Evolutionary conservation across 2,329 filamentous ascomycete species (phyloP).

Genomic region (Chalaropsis ovoidea): DNA sequence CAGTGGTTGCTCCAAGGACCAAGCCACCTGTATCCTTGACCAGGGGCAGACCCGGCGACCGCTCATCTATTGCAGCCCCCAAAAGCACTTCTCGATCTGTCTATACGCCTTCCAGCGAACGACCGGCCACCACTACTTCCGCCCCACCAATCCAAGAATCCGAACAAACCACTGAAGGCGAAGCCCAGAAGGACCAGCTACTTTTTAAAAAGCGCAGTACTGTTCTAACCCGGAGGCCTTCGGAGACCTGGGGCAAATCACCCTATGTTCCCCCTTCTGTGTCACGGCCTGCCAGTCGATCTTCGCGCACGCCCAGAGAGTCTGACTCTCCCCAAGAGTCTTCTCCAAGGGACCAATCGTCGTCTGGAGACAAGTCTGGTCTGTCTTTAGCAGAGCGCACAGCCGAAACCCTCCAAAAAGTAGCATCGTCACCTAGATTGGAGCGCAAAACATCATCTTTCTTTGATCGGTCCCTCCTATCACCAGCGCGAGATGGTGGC

Average conservation of each 20-base stretch:
- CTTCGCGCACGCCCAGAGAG: slow-evolving; percentile 19
- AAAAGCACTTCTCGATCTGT: slow-evolving; percentile 12
- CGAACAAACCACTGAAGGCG: background rate
- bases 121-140: background rate
- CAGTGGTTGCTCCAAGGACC: slow-evolving; percentile 12
- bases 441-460: slow-evolving; percentile 60
- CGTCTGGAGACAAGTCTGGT: slow-evolving; percentile 30
- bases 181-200: slow-evolving; percentile 1
- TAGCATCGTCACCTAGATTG: slow-evolving; percentile 67
- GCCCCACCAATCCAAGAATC: slow-evolving; percentile 17
- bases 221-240: slow-evolving; percentile 31
- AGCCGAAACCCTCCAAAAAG: slow-evolving; percentile 67
- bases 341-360: background rate
- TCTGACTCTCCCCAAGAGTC: slow-evolving; percentile 22
- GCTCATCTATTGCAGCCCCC: slow-evolving; percentile 3
- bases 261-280: slow-evolving; percentile 23
- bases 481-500: slow-evolving; percentile 31
- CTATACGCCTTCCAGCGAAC: slow-evolving; percentile 13
- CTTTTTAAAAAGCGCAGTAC: slow-evolving; percentile 26
- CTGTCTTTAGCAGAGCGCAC: slow-evolving; percentile 72
- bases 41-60: slow-evolving; percentile 19
- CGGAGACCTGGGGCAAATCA: slow-evolving; percentile 27
- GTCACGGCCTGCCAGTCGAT: slow-evolving; percentile 14
- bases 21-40: slow-evolving; percentile 20
- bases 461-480: slow-evolving; percentile 43